Percentiles rank a stretch among this genome's conserved stretches.
These are phyloP conservation scores for Stenocarpella maydis DNA, from an alignment of 2,329 filamentous ascomycete species.

Conservation along the genomic window DNA sequence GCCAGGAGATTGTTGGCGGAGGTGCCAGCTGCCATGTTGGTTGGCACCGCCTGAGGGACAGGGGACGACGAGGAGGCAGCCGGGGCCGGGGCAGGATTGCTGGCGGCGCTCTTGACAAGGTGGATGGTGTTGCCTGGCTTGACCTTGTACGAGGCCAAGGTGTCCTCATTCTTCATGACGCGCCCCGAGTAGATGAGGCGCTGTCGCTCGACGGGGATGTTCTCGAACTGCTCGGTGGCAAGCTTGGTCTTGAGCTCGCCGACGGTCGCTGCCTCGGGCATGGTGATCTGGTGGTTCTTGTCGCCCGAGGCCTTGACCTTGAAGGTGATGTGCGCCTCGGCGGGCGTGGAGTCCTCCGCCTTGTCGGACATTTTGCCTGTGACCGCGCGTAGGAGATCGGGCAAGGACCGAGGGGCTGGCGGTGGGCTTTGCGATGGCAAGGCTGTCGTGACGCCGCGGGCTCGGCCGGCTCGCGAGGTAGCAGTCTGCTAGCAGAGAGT, in stretches of 20 bases:
- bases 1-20: slow-evolving; percentile 86
- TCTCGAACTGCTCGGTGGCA: slow-evolving; percentile 80
- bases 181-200: slow-evolving; percentile 97
- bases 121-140: slow-evolving; percentile 96
- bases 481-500: background rate
- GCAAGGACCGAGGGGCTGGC: background rate
- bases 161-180: slow-evolving; percentile 94
- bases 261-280: slow-evolving; percentile 79
- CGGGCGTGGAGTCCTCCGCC: slow-evolving; percentile 61
- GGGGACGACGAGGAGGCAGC: slow-evolving; percentile 52
- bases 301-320: slow-evolving; percentile 98
- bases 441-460: slow-evolving; percentile 29
- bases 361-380: slow-evolving; percentile 69
- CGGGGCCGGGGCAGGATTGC: slow-evolving; percentile 68
- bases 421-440: background rate
- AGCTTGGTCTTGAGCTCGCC: slow-evolving; percentile 91
- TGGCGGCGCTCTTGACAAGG: slow-evolving; percentile 94
- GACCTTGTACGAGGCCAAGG: slow-evolving; percentile 87
- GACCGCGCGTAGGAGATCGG: slow-evolving; percentile 37
- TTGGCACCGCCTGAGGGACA: slow-evolving; percentile 69
- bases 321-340: slow-evolving; percentile 87
- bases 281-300: slow-evolving; percentile 82
- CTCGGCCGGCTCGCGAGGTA: slow-evolving; percentile 26
- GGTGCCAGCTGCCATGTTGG: slow-evolving; percentile 82
- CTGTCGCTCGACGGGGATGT: slow-evolving; percentile 87